These are phyloP conservation scores for Pyrenophora seminiperda DNA, from an alignment of 2,329 filamentous ascomycete species.

Conservation along the genomic window DNA sequence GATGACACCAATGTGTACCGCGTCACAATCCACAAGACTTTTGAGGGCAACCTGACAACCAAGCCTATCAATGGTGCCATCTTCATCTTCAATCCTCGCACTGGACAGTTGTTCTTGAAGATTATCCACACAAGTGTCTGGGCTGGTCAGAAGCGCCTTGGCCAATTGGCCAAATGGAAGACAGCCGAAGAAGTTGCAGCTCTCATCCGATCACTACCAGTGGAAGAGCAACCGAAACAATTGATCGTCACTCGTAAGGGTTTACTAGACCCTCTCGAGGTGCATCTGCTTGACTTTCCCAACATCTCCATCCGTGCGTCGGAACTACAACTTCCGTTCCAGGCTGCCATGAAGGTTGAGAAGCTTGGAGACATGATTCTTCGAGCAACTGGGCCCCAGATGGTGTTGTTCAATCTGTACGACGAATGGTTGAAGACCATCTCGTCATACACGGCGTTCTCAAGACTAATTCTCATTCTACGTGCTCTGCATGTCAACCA, in stretches of 20 bases:
- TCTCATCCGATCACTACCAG: conserved; percentile 89
- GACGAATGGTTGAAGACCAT: conserved; percentile 99
- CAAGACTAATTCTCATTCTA: conserved; percentile 88
- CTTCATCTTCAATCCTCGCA: conserved; percentile 99
- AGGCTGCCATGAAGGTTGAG: conserved; percentile 99
- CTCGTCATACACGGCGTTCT: conserved; percentile 98
- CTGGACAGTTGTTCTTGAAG: conserved; percentile 96
- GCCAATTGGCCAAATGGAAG: conserved; percentile 98
- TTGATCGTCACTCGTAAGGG: conserved; percentile 98
- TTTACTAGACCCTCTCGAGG: conserved; percentile 93
- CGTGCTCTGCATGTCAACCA: conserved; percentile 96
- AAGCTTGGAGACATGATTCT: conserved; percentile 99
- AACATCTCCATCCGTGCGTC: conserved; percentile 99
- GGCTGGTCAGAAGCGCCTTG: conserved; percentile 98
- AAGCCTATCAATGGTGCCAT: conserved; percentile 99
- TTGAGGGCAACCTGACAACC: conserved; percentile 97
- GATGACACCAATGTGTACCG: conserved; percentile 99
- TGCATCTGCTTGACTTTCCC: conserved; percentile 96
- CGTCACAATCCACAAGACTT: conserved; percentile 99
- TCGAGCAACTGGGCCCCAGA: conserved; percentile 96
- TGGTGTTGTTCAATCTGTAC: conserved; percentile 98
- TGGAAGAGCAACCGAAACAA: conserved; percentile 98
- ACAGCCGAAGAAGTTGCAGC: conserved; percentile 99
- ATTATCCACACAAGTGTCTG: conserved; percentile 99
- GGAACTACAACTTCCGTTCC: conserved; percentile 95